Evolutionary conservation across 1,139 yeast genomes (phyloP).

Genomic region (Pichia terricola): DNA sequence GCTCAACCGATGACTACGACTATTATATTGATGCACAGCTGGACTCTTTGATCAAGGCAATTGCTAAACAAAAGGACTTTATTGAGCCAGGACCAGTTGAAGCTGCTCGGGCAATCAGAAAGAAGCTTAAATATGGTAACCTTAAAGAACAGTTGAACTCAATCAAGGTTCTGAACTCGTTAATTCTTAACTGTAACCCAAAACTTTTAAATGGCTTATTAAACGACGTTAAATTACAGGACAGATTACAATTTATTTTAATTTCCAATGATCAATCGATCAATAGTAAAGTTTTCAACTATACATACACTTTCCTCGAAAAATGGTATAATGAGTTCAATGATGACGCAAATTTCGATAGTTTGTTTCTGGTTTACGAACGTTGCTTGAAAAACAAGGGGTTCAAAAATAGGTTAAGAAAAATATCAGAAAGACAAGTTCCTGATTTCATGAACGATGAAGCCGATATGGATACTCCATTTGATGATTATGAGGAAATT

Average conservation of each 20-base stretch:
- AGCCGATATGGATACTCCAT: constrained; percentile 32
- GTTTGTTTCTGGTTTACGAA: constrained; percentile 40
- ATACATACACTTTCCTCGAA: constrained; percentile 32
- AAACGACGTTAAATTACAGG: constrained; percentile 62
- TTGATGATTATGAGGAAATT: constrained; percentile 13
- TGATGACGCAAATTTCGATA: constrained; percentile 41
- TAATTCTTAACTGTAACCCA: constrained; percentile 58
- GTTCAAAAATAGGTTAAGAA: too few relatives aligned
- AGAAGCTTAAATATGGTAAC: constrained; percentile 79
- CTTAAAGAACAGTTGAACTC: constrained; percentile 55
- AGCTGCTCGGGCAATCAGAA: constrained; percentile 85
- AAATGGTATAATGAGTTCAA: constrained; percentile 56
- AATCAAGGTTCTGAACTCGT: constrained; percentile 57
- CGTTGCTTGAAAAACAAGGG: constrained; percentile 20
- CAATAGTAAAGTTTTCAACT: constrained; percentile 31
- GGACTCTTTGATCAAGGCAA: constrained; percentile 37
- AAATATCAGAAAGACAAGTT: constrained; percentile 23
- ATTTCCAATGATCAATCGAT: background rate
- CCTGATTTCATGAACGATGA: constrained; percentile 38
- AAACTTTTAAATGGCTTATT: constrained; percentile 35
- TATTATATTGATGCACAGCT: constrained; percentile 33
- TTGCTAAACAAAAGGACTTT: constrained; percentile 28
- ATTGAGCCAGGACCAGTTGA: constrained; percentile 49
- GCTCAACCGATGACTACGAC: constrained; percentile 26
- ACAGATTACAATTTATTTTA: constrained; percentile 35